Conservation (phyloP, 1,139 yeast species). For the Waltiozyma sp. region DNA sequence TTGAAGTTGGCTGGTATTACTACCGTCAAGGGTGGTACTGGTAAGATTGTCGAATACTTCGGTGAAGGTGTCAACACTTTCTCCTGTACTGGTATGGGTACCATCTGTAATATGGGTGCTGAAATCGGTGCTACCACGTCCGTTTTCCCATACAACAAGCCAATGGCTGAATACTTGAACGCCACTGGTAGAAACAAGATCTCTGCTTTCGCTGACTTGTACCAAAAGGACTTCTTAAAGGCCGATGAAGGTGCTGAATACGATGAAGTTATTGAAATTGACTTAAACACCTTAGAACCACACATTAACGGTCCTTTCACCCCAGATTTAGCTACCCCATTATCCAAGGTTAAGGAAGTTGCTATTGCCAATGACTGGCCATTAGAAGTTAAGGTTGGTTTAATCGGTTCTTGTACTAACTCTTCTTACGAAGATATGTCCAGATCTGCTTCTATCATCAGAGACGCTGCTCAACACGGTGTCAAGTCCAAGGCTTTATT, state of each 20-base stretch:
- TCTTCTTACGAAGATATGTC: constrained; percentile 98
- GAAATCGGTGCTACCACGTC: constrained; percentile 99
- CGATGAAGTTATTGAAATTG: constrained; percentile 92
- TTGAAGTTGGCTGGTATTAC: constrained; percentile 92
- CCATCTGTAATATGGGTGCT: constrained; percentile 99
- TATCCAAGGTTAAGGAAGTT: constrained; percentile 83
- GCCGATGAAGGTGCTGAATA: constrained; percentile 95
- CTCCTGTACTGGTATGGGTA: constrained; percentile 99
- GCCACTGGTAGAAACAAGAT: constrained; percentile 83
- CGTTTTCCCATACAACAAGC: constrained; percentile 90
- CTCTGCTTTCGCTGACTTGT: constrained; percentile 68
- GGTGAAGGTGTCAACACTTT: constrained; percentile 95
- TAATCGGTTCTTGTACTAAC: constrained; percentile 98
- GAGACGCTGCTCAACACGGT: constrained; percentile 87
- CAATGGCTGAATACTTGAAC: constrained; percentile 80
- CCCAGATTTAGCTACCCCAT: constrained; percentile 97
- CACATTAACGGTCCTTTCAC: constrained; percentile 98
- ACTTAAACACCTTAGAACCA: constrained; percentile 92
- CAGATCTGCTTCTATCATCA: constrained; percentile 89
- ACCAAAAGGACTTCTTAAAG: constrained; percentile 66
- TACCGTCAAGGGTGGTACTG: constrained; percentile 99
- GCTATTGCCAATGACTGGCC: constrained; percentile 93
- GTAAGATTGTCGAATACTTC: constrained; percentile 92
- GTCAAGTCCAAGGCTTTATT: constrained; percentile 80
- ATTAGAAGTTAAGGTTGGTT: constrained; percentile 83